Percentiles rank a stretch among this genome's conserved stretches.
Evolutionary conservation across 352 stramenopile species (phyloP).

Genomic region (Pythium aristosporum): DNA sequence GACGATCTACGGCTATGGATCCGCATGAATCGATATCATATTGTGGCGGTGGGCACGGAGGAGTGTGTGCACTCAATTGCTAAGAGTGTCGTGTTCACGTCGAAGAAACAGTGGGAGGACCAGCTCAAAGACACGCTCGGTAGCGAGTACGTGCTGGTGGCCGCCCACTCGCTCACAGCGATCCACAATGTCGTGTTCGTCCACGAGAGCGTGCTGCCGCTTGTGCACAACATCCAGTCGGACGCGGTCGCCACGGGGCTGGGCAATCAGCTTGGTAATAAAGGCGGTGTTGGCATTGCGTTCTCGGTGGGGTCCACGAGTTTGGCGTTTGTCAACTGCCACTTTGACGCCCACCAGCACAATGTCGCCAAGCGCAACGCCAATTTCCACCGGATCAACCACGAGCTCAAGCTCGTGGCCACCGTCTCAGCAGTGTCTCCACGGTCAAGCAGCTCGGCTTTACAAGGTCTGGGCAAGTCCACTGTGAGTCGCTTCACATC

Average conservation of each 20-base stretch:
- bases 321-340: constrained; percentile 92
- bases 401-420: constrained; percentile 40
- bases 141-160: constrained; percentile 86
- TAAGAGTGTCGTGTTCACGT: constrained; percentile 92
- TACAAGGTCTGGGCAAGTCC: constrained; percentile 2
- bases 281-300: constrained; percentile 92
- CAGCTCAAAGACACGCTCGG: constrained; percentile 59
- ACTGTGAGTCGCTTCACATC: constrained; percentile 27
- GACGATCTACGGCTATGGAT: constrained; percentile 73
- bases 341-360: constrained; percentile 93
- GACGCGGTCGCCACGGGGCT: constrained; percentile 92
- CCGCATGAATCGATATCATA: constrained; percentile 77
- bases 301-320: constrained; percentile 74
- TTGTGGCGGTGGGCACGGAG: constrained; percentile 89
- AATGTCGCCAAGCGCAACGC: constrained; percentile 87
- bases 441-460: neutral
- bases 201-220: constrained; percentile 78
- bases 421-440: neutral
- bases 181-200: constrained; percentile 94
- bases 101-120: constrained; percentile 83
- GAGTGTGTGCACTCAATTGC: constrained; percentile 93
- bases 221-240: constrained; percentile 87
- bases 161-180: constrained; percentile 89
- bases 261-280: constrained; percentile 95
- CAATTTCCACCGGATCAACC: constrained; percentile 89